Evolutionary conservation across 2,329 filamentous ascomycete species (phyloP).

Genomic region (Aspergillus texensis): DNA sequence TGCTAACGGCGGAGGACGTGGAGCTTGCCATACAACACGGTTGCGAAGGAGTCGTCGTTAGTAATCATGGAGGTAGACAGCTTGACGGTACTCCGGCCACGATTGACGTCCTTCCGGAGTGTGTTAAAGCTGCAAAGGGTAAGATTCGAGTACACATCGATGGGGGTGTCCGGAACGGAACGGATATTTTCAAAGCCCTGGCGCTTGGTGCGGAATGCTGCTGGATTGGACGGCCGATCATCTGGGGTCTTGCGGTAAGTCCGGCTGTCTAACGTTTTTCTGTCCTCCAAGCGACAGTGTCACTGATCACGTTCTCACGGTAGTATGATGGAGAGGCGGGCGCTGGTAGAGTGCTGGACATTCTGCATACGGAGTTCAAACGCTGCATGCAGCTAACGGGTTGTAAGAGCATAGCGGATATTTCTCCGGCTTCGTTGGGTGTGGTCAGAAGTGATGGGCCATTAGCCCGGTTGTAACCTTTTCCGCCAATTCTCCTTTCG

Average conservation of each 20-base stretch:
- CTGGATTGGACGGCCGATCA: constrained; percentile 35
- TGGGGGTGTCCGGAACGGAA: constrained; percentile 37
- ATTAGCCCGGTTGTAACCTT: constrained; percentile 22
- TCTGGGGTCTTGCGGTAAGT: constrained; percentile 41
- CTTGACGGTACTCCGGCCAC: constrained; percentile 41
- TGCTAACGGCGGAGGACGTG: constrained; percentile 40
- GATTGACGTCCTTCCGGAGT: constrained; percentile 37
- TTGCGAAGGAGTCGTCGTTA: constrained; percentile 41
- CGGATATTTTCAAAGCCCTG: constrained; percentile 41
- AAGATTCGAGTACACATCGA: constrained; percentile 38
- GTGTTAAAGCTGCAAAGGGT: constrained; percentile 31
- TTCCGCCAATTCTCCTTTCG: neutral
- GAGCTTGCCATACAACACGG: constrained; percentile 37
- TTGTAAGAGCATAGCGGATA: constrained; percentile 29
- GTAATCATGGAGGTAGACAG: constrained; percentile 44
- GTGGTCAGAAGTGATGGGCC: constrained; percentile 25
- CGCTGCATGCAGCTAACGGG: constrained; percentile 34
- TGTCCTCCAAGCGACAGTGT: neutral
- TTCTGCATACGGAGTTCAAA: constrained; percentile 36
- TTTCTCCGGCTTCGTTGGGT: constrained; percentile 23
- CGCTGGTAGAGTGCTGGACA: constrained; percentile 34
- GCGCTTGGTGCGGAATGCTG: constrained; percentile 38
- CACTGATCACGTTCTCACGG: neutral
- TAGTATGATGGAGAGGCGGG: constrained; percentile 36
- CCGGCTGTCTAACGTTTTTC: neutral